Conservation (phyloP, 2,329 filamentous ascomycete species). For the Colletotrichum truncatum region DNA sequence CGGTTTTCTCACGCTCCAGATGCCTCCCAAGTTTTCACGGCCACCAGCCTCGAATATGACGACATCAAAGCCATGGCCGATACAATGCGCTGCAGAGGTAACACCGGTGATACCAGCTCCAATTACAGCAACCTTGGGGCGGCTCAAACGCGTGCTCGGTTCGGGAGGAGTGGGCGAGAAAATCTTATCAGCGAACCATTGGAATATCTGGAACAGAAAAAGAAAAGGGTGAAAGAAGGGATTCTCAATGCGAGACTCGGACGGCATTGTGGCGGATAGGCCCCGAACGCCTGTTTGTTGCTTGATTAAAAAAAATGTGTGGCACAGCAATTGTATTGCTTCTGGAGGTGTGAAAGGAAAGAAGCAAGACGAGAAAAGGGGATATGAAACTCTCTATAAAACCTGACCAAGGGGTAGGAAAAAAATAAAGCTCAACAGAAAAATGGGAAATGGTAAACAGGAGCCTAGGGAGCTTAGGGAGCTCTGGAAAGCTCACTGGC, state of each 20-base stretch:
- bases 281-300: neutral
- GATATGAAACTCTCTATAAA: constrained; percentile 3
- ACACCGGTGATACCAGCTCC: constrained; percentile 79
- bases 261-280: constrained; percentile 40
- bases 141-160: constrained; percentile 61
- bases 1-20: constrained; percentile 73
- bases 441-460: neutral
- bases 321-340: neutral
- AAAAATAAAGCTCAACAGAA: neutral
- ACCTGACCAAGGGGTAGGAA: neutral
- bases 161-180: constrained; percentile 77
- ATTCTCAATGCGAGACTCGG: constrained; percentile 44
- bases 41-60: constrained; percentile 79
- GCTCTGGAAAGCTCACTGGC: constrained; percentile 21
- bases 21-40: constrained; percentile 75
- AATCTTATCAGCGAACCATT: constrained; percentile 70
- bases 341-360: neutral
- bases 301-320: too few species aligned
- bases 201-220: constrained; percentile 71
- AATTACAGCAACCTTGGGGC: constrained; percentile 75
- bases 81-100: constrained; percentile 82
- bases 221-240: constrained; percentile 62
- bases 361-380: neutral
- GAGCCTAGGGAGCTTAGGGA: constrained; percentile 23
- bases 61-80: constrained; percentile 87